These are phyloP conservation scores for Edaphochlamys debaryana DNA, from an alignment of 139 green algal species.

Conservation along the genomic window DNA sequence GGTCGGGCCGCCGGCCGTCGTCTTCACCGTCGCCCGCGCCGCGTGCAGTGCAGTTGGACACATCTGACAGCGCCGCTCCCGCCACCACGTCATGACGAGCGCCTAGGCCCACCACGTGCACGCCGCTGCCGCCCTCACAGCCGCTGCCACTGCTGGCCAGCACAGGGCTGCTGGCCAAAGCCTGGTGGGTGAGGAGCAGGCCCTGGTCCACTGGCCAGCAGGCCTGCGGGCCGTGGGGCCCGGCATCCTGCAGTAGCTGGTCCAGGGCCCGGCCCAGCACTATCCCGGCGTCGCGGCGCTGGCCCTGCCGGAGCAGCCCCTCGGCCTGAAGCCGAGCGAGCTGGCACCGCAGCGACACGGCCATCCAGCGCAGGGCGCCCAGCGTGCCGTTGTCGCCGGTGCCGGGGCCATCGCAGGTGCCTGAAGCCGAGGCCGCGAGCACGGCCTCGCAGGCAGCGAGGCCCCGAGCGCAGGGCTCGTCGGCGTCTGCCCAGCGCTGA, in stretches of 20 bases:
- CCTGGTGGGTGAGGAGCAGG: conserved; percentile 16
- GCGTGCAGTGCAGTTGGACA: too few species aligned
- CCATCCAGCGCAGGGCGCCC: background rate
- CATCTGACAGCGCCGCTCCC: too few species aligned
- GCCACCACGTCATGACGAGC: background rate
- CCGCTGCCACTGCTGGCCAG: too few species aligned
- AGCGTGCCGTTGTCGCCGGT: too few species aligned
- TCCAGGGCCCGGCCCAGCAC: background rate
- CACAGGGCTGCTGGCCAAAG: too few species aligned
- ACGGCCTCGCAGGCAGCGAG: background rate
- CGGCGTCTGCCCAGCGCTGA: background rate
- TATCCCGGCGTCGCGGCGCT: background rate
- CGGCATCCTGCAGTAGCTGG: background rate
- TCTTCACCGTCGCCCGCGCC: background rate
- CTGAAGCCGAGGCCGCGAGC: too few species aligned
- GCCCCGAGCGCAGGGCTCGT: background rate
- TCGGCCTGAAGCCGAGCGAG: background rate
- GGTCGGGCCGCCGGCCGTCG: background rate
- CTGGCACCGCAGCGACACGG: background rate
- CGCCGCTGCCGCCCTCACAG: background rate
- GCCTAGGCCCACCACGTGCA: background rate
- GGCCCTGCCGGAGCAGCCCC: background rate
- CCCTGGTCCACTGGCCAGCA: conserved; percentile 17
- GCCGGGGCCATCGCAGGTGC: too few species aligned
- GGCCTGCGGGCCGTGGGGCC: background rate